These are phyloP conservation scores for Euclidium syriacum DNA, from an alignment of 345 rosid genomes.

Conservation along the genomic window DNA sequence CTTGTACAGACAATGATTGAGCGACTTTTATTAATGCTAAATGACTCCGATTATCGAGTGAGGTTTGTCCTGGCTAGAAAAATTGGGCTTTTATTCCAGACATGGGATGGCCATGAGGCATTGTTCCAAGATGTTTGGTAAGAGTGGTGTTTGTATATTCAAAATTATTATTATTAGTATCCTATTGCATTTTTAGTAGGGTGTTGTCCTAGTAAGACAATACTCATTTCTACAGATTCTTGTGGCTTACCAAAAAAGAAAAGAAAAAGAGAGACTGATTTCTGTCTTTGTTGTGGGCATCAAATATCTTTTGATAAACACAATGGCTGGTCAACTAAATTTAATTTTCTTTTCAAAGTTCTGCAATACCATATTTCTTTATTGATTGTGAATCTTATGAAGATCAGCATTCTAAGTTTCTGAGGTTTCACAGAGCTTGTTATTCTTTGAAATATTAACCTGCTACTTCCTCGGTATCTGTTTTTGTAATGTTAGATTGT, in stretches of 20 bases:
- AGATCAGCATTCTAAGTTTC: neutral
- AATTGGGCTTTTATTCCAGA: slow-evolving; percentile 83
- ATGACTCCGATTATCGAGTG: slow-evolving; percentile 88
- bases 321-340: neutral
- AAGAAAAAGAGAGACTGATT: neutral
- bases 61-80: slow-evolving; percentile 57
- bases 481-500: neutral
- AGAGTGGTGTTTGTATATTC: slow-evolving; percentile 32
- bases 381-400: neutral
- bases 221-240: neutral
- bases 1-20: slow-evolving; percentile 69
- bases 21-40: slow-evolving; percentile 57
- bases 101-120: slow-evolving; percentile 97
- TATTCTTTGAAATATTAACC: neutral
- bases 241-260: neutral
- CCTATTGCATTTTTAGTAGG: neutral
- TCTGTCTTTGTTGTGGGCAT: slow-evolving; percentile 4
- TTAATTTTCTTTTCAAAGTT: neutral
- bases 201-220: slow-evolving; percentile 3
- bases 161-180: neutral
- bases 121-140: slow-evolving; percentile 89
- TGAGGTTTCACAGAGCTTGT: slow-evolving; percentile 6
- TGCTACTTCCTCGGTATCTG: neutral
- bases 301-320: slow-evolving; percentile 2
- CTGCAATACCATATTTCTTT: neutral